A percentile compares a stretch with the other conserved stretches of the same genome.
These are phyloP conservation scores for Phaeoacremonium minimum DNA, from an alignment of 2,329 filamentous ascomycete genomes.

Conservation along the genomic window DNA sequence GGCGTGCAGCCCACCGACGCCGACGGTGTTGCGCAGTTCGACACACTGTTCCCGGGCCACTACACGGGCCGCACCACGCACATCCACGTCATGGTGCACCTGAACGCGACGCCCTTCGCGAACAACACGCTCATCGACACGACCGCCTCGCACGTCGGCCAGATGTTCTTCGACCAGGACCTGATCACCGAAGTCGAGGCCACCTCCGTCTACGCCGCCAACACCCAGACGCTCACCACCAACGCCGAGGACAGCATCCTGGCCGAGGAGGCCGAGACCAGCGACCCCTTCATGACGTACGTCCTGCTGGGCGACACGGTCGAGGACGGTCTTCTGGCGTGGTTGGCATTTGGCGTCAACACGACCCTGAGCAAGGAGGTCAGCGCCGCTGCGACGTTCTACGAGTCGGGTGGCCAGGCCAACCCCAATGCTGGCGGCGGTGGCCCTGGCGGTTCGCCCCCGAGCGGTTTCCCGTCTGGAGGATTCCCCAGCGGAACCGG, in stretches of 20 bases:
- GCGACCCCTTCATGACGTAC: slow-evolving; percentile 43
- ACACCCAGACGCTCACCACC: slow-evolving; percentile 37
- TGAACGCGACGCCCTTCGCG: slow-evolving; percentile 24
- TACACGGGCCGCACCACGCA: slow-evolving; percentile 39
- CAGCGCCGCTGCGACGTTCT: slow-evolving; percentile 24
- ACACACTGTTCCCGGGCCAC: slow-evolving; percentile 38
- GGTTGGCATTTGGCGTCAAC: slow-evolving; percentile 50
- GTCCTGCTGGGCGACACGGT: slow-evolving; percentile 50
- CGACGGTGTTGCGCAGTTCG: slow-evolving; percentile 36
- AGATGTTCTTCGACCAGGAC: slow-evolving; percentile 60
- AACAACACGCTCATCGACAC: slow-evolving; percentile 45
- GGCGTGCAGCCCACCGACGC: slow-evolving; percentile 33
- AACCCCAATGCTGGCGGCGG: slow-evolving; percentile 16
- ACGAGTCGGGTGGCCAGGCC: slow-evolving; percentile 24
- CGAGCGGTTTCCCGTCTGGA: slow-evolving; percentile 3
- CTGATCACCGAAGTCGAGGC: slow-evolving; percentile 47
- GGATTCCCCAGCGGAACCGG: slow-evolving; percentile 1
- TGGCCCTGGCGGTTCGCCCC: slow-evolving; percentile 7
- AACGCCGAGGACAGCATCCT: slow-evolving; percentile 24
- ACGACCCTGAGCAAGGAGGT: slow-evolving; percentile 16
- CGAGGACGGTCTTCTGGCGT: slow-evolving; percentile 48
- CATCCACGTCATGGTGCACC: slow-evolving; percentile 44
- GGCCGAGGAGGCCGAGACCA: slow-evolving; percentile 16
- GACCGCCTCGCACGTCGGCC: slow-evolving; percentile 55
- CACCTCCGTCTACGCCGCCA: slow-evolving; percentile 38